Evolutionary conservation across 805 yeast species (phyloP).

Genomic region (Cyberlindnera galapagoensis): DNA sequence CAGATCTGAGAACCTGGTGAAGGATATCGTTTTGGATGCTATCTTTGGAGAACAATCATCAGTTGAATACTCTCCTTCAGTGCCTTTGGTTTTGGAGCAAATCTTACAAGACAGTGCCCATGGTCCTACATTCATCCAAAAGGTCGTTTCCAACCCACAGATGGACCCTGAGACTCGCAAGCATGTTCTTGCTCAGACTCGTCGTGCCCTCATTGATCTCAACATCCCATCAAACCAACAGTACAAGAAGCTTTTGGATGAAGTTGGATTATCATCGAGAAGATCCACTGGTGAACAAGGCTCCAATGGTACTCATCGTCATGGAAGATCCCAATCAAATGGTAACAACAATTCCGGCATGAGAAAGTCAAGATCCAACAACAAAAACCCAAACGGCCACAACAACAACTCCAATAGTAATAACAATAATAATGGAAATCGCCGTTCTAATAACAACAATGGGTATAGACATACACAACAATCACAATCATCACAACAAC

Average conservation of each 20-base stretch:
- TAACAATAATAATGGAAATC: slow-evolving; percentile 2
- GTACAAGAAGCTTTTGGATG: slow-evolving; percentile 84
- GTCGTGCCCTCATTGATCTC: slow-evolving; percentile 53
- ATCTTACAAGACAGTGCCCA: slow-evolving; percentile 62
- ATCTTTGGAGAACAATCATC: slow-evolving; percentile 49
- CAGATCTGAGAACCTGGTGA: slow-evolving; percentile 57
- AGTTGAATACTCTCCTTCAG: slow-evolving; percentile 17
- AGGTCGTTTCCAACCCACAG: slow-evolving; percentile 68
- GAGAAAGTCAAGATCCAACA: slow-evolving; percentile 11
- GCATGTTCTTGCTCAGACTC: slow-evolving; percentile 53
- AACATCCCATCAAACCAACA: slow-evolving; percentile 56
- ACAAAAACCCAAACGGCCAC: slow-evolving; percentile 14
- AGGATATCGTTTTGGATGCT: slow-evolving; percentile 52
- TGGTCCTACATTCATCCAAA: slow-evolving; percentile 74
- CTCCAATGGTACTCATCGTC: slow-evolving; percentile 10
- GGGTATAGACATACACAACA: slow-evolving; percentile 1
- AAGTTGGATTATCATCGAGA: slow-evolving; percentile 58
- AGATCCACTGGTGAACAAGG: slow-evolving; percentile 5
- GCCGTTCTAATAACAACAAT: slow-evolving; percentile 9
- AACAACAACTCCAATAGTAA: no score
- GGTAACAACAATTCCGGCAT: slow-evolving; percentile 7
- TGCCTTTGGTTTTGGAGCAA: slow-evolving; percentile 42
- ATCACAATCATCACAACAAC: not conserved
- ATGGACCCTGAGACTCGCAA: slow-evolving; percentile 51
- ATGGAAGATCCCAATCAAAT: slow-evolving; percentile 21